Conservation (phyloP, 1,139 yeast species). For the Pichia norvegensis region DNA sequence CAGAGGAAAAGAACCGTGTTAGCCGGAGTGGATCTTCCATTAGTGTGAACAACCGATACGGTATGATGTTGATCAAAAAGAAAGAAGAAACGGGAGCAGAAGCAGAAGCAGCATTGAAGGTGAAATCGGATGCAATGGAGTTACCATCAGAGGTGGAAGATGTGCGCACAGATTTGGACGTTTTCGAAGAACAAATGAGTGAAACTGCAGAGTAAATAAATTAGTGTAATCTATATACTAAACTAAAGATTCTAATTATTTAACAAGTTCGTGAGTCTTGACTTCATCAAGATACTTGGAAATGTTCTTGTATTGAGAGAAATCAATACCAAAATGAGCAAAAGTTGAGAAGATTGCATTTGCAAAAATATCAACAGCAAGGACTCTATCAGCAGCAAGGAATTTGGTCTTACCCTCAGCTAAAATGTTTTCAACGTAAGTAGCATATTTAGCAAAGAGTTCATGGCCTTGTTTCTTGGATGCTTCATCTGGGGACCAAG, state of each 20-base stretch:
- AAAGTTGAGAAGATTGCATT: not conserved
- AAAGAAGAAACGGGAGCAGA: too few species aligned
- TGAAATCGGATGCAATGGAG: too few species aligned
- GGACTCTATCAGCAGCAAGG: not conserved
- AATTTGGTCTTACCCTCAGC: not conserved
- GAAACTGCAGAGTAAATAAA: slow-evolving; percentile 9
- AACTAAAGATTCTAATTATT: too few species aligned
- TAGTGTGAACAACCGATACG: slow-evolving; percentile 15
- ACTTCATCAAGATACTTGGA: not conserved
- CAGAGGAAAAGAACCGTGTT: slow-evolving; percentile 1
- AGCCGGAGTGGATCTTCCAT: slow-evolving; percentile 10
- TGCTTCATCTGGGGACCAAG: not conserved
- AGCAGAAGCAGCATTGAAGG: too few species aligned
- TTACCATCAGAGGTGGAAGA: not conserved
- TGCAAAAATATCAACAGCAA: not conserved
- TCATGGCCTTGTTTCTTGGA: not conserved
- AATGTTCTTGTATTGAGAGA: not conserved
- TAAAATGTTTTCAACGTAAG: not conserved
- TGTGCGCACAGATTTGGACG: slow-evolving; percentile 1
- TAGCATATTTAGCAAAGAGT: not conserved
- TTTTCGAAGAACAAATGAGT: slow-evolving; percentile 10
- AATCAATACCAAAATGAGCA: not conserved
- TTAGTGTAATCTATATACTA: too few species aligned
- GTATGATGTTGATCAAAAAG: slow-evolving; percentile 11
- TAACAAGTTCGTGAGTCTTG: not conserved